Evolutionary conservation across 345 rosid species (phyloP), one percentile per base, ranked within the genome.

Genomic region (Arabidopsis arenosa): DNA sequence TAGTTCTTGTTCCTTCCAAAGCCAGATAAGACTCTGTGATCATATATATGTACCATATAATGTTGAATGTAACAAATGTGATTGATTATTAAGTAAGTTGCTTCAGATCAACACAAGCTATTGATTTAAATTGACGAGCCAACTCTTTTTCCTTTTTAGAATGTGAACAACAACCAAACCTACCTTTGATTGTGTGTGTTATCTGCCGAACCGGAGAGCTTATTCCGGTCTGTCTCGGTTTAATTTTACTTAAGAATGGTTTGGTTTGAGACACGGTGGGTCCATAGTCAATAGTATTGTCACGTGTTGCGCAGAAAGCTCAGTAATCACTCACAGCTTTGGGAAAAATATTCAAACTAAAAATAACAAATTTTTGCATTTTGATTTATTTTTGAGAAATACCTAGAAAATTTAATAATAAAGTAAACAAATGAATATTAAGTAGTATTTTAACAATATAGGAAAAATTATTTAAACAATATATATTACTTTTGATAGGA

Each of bases 91-190:
- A 55, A 30, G 26, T 2, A 70, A 55, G 80, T 70, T 37, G 76
- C 80, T 77, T 70, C 60, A 56, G 36, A 56, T 4, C 72, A 77
- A 76, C 80, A n/a, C 75, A 70, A 76, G 44, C 58, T 70, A 54
- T 41, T 40, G 68, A 68, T 51, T 51, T 61, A 54, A 70, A 69
- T 76, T 70, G 75, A 76, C 75, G 57, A 63, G 53, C 52, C 66
- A 76, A 52, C 75, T 54, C 52, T 63, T 33, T 61, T 21, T 3
- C 15, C 23, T 45, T 15, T 15, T 13, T 54, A 21, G 51, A 44
- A 53, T 76, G 63, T 69, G 75, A 76, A 21, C 74, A 60, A 59
- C 68, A 47, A 6, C 15, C 67, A 41, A 21, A 63, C 76, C 76
- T 12, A 63, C 76, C 61, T 70, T 57, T 7, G 80, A 77, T 70